Evolutionary conservation across 2,329 filamentous ascomycete genomes (phyloP), one percentile per base, ranked within the genome.

Genomic region (Microsporum canis): DNA sequence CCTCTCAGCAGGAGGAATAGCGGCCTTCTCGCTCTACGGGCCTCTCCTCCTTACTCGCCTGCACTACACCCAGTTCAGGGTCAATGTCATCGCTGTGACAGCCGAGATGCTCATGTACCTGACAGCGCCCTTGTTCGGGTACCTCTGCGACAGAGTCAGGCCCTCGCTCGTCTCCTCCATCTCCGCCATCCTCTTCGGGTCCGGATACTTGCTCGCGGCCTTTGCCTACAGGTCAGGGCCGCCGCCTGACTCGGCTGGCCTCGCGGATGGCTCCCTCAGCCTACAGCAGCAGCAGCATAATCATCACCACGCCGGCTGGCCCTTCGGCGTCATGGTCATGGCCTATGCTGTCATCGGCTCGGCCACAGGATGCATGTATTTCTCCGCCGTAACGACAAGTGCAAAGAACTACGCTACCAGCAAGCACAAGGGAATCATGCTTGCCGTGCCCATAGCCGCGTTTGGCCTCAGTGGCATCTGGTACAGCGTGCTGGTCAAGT

Each of bases 331-430:
- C 67, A 96, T 99, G 92, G 78, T 96, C 4, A 71, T 89, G 60
- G 87, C 91, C 0, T 99, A 97, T 72, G 80, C 91, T 55, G 82
- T 83, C 58, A 85, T 99, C 62, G 94, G 94, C 1, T 82, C 87
- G 64, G 92, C 85, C 3, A 96, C 92, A 0, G 89, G 88, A 65
- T 84, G 84, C 72, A 91, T 97, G 84, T 99, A 97, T 73, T 80
- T 97, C 61, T 83, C 86, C 58, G 87, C 90, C 1, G 87, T 99
- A n/a, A 92, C 92, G 5, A 95, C 92, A 0, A 96, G 91, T 70
- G 94, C 94, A 39, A 99, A 99, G 84, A 99, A 97, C 76, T 99
- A 97, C 75, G 91, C 91, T 57, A 85, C 88, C 63, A 90, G 91
- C 3, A 88, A 87, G 69, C 87, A 95, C 69, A 88, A 92, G 68